Conservation (phyloP, 2,329 filamentous ascomycete genomes). For the Colletotrichum shisoi region DNA sequence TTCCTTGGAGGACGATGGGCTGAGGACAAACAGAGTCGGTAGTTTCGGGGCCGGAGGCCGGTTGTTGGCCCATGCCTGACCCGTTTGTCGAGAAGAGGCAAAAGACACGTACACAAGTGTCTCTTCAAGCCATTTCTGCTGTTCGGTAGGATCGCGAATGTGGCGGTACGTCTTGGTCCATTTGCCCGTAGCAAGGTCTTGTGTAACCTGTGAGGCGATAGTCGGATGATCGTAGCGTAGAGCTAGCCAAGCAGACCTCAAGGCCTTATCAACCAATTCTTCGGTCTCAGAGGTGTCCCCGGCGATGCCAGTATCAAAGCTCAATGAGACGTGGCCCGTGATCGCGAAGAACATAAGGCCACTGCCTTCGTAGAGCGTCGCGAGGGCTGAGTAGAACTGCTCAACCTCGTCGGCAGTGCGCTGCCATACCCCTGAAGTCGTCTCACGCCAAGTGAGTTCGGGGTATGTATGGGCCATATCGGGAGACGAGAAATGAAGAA, state of each 20-base stretch:
- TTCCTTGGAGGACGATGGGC: conserved; percentile 28
- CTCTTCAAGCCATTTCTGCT: conserved; percentile 44
- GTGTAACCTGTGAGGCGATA: conserved; percentile 45
- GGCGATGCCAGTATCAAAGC: conserved; percentile 33
- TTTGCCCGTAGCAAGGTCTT: conserved; percentile 36
- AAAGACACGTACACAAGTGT: conserved; percentile 45
- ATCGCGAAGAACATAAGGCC: conserved; percentile 54
- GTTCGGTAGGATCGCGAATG: conserved; percentile 21
- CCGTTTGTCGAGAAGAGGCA: conserved; percentile 43
- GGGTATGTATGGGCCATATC: conserved; percentile 18
- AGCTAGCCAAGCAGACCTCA: conserved; percentile 48
- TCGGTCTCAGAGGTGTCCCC: conserved; percentile 18
- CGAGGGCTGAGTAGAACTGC: conserved; percentile 51
- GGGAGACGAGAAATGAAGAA: rapidly evolving
- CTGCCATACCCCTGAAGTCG: conserved; percentile 45
- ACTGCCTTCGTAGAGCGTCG: conserved; percentile 48
- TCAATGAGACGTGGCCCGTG: conserved; percentile 50
- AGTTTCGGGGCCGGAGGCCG: conserved; percentile 47
- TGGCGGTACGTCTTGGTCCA: conserved; percentile 46
- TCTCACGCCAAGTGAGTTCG: conserved; percentile 43
- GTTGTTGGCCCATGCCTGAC: conserved; percentile 48
- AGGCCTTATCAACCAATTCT: conserved; percentile 43
- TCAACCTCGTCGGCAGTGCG: conserved; percentile 54
- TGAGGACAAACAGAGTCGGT: conserved; percentile 48
- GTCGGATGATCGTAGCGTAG: conserved; percentile 48